Evolutionary conservation across 306 rosid genomes (phyloP).

Genomic region (Citrullus mucosospermus): DNA sequence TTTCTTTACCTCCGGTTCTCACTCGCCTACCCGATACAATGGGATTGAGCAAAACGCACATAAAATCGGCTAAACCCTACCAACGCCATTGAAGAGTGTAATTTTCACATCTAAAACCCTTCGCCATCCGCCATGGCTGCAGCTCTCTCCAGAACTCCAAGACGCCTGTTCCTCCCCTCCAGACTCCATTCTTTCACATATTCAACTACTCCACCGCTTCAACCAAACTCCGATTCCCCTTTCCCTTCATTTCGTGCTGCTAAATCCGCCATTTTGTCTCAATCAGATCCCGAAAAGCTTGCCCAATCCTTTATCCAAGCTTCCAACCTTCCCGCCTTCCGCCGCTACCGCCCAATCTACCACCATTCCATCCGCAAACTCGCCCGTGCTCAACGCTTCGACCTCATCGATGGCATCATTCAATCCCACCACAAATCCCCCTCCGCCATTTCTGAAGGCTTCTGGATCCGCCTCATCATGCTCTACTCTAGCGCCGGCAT

Average conservation of each 20-base stretch:
- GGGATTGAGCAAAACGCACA: not conserved
- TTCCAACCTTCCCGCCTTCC: constrained; percentile 3
- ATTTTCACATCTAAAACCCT: not conserved
- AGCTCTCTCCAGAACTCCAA: not conserved
- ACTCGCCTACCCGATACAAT: too few relatives aligned
- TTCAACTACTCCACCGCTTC: not conserved
- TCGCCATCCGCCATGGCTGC: constrained; percentile 5
- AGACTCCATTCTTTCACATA: not conserved
- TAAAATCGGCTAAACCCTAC: not conserved
- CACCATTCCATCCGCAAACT: constrained; percentile 13
- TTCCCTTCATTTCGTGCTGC: constrained; percentile 8
- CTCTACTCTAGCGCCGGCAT: constrained; percentile 9
- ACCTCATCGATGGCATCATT: constrained; percentile 7
- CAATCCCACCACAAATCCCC: constrained; percentile 3
- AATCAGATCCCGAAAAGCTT: constrained; percentile 13
- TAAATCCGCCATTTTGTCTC: constrained; percentile 11
- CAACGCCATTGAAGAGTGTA: not conserved
- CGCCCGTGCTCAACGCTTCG: constrained; percentile 10
- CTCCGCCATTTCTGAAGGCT: constrained; percentile 5
- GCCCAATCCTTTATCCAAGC: constrained; percentile 6
- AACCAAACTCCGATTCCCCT: not conserved
- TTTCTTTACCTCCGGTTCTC: not conserved
- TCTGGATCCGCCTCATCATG: constrained; percentile 16
- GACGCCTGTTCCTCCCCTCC: not conserved
- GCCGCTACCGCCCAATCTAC: constrained; percentile 15